Evolutionary conservation across 1,284 basidiomycete genomes (phyloP).

Genomic region (Puccinia sorghi): DNA sequence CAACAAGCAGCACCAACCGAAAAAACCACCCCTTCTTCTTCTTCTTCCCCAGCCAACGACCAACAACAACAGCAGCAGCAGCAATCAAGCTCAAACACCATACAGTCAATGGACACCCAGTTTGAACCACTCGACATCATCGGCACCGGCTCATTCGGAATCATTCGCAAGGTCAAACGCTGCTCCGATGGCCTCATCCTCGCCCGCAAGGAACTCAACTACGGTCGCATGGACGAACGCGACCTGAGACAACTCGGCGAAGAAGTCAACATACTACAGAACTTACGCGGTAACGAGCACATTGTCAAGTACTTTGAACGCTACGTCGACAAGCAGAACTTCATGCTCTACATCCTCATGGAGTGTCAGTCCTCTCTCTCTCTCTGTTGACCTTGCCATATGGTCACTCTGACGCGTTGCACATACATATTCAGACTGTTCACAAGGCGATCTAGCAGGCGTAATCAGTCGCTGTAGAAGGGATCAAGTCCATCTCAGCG

Average conservation of each 20-base stretch:
- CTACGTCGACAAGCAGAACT: constrained; percentile 83
- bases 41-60: not conserved
- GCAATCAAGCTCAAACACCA: constrained; percentile 18
- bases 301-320: constrained; percentile 92
- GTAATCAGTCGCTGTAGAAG: constrained; percentile 45
- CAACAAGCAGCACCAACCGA: constrained; percentile 2
- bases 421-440: constrained; percentile 20
- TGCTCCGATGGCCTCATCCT: constrained; percentile 82
- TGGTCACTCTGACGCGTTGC: constrained; percentile 57
- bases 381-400: constrained; percentile 65
- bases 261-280: constrained; percentile 98
- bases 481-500: constrained; percentile 63
- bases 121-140: constrained; percentile 89
- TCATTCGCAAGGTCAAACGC: constrained; percentile 86
- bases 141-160: constrained; percentile 95
- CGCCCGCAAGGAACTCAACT: constrained; percentile 92
- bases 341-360: constrained; percentile 92
- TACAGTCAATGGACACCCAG: constrained; percentile 61
- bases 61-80: not conserved
- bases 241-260: constrained; percentile 92
- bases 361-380: constrained; percentile 60
- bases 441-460: constrained; percentile 48
- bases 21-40: not conserved
- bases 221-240: constrained; percentile 86
- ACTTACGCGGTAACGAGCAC: constrained; percentile 80